These are phyloP conservation scores for Clonostachys sp. DNA, from an alignment of 2,329 filamentous ascomycete genomes.

Conservation along the genomic window DNA sequence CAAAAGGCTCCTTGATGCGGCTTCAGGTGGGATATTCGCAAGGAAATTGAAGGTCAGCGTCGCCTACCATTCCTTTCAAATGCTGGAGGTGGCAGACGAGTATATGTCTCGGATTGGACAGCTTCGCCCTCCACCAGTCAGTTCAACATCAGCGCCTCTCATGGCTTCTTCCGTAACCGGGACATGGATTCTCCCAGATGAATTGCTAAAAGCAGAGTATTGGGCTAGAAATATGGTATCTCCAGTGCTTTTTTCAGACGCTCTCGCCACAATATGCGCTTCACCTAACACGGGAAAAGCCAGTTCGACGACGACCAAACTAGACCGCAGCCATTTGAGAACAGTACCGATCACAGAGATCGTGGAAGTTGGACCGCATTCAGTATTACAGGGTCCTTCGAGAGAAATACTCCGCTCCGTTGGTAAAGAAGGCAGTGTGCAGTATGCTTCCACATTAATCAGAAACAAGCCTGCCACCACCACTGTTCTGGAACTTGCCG, in stretches of 20 bases:
- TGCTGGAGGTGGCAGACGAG: slow-evolving; percentile 14
- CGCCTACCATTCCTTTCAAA: slow-evolving; percentile 36
- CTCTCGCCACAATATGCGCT: slow-evolving; percentile 3
- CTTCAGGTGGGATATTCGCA: slow-evolving; percentile 10
- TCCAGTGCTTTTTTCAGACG: slow-evolving; percentile 5
- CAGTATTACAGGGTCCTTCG: slow-evolving; percentile 24
- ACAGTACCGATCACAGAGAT: neutral
- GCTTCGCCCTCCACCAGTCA: slow-evolving; percentile 17
- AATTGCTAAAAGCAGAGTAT: slow-evolving; percentile 2
- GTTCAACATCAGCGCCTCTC: slow-evolving; percentile 16
- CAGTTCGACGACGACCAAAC: no score
- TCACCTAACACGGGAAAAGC: no score
- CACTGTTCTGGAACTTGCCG: neutral
- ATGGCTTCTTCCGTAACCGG: slow-evolving; percentile 1
- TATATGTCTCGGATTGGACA: slow-evolving; percentile 9
- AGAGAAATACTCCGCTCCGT: slow-evolving; percentile 13
- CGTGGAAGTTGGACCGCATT: slow-evolving; percentile 10
- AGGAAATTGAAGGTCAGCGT: slow-evolving; percentile 22
- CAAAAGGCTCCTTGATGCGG: slow-evolving; percentile 7
- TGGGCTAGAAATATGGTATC: slow-evolving; percentile 8
- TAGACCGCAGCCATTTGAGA: no score
- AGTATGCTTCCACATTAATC: no score
- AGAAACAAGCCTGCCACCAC: no score
- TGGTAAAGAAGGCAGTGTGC: no score
- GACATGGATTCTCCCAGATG: neutral